phyloP scores from a whole-genome alignment of 2,329 filamentous ascomycete species.

The Mycosphaerelloides madeirae region DNA sequence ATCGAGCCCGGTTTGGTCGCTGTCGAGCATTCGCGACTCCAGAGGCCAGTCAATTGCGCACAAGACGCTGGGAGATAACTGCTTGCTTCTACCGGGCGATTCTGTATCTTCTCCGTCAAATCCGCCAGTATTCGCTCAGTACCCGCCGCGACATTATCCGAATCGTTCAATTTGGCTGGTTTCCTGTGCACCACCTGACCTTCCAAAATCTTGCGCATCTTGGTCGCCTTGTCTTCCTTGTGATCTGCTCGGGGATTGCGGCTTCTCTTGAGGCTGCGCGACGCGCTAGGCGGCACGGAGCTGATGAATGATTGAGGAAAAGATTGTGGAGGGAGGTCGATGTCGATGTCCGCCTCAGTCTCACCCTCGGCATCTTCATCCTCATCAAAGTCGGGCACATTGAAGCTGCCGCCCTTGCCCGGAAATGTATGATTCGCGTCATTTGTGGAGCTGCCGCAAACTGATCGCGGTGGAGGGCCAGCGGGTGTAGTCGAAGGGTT shows the following conservation, averaged over 20 bases:
- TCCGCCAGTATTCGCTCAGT: constrained; percentile 65
- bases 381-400: constrained; percentile 29
- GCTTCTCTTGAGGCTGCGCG: constrained; percentile 36
- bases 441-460: constrained; percentile 32
- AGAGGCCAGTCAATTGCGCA: constrained; percentile 26
- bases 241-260: constrained; percentile 36
- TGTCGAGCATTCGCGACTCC: constrained; percentile 21
- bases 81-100: constrained; percentile 21
- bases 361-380: constrained; percentile 36
- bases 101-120: constrained; percentile 32
- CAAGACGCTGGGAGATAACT: constrained; percentile 20
- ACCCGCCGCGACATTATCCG: constrained; percentile 64
- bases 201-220: constrained; percentile 66
- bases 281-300: constrained; percentile 20
- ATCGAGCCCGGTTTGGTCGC: constrained; percentile 29
- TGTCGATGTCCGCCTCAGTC: constrained; percentile 23
- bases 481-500: constrained; percentile 32
- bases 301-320: constrained; percentile 9
- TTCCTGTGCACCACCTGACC: constrained; percentile 31
- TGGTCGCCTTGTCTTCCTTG: constrained; percentile 61
- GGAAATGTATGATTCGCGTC: constrained; percentile 26
- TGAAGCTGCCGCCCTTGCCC: constrained; percentile 26
- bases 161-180: constrained; percentile 61
- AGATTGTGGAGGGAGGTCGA: constrained; percentile 4
- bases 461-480: constrained; percentile 32